These are phyloP conservation scores for Populus hybrid DNA, from an alignment of 441 rosid species.

Conservation along the genomic window DNA sequence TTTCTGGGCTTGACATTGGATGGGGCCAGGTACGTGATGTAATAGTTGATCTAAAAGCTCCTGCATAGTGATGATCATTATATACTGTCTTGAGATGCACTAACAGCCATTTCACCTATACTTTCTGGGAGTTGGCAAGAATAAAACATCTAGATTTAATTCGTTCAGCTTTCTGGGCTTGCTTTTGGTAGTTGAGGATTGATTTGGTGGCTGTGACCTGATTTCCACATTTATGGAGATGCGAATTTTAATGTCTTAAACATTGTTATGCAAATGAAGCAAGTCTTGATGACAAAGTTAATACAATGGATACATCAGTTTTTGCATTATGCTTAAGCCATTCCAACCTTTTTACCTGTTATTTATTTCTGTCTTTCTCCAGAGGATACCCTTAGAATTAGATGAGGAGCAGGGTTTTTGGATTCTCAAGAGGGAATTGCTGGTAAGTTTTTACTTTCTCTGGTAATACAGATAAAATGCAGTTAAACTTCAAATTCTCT, in stretches of 20 bases:
- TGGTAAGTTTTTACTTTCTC: conserved; percentile 39
- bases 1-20: conserved; percentile 96
- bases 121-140: background rate
- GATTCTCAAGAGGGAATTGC: conserved; percentile 66
- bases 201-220: background rate
- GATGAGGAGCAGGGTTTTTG: conserved; percentile 56
- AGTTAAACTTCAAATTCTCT: background rate
- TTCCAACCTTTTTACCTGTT: background rate
- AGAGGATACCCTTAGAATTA: conserved; percentile 74
- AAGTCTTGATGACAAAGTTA: background rate
- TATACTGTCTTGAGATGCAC: background rate
- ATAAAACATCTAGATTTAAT: background rate
- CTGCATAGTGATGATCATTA: background rate
- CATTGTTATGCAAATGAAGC: background rate
- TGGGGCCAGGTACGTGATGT: conserved; percentile 82
- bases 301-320: background rate
- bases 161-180: background rate
- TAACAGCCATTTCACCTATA: background rate
- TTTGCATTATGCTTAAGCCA: background rate
- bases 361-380: conserved; percentile 13
- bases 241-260: background rate
- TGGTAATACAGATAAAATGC: background rate
- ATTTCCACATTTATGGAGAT: background rate
- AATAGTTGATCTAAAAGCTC: background rate
- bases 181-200: background rate